These are phyloP conservation scores for Cucurbita maxima DNA, from an alignment of 306 rosid species.

Conservation along the genomic window DNA sequence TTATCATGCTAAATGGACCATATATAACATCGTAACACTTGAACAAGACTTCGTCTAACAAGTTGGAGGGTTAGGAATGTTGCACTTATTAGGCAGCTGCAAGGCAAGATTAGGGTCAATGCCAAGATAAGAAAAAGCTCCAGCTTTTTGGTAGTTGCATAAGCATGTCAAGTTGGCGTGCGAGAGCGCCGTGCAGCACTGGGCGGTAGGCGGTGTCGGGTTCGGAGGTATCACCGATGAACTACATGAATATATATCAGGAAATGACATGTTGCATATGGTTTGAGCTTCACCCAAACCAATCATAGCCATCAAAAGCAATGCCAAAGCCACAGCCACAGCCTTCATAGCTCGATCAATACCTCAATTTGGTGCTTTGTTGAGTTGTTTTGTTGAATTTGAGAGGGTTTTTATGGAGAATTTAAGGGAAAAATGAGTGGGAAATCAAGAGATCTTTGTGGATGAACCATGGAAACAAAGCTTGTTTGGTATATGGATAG, in stretches of 20 bases:
- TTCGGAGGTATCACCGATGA: constrained; percentile 37
- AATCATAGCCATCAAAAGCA: neutral
- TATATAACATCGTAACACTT: neutral
- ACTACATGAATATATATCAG: constrained; percentile 26
- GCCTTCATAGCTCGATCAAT: neutral
- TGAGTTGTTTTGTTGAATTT: neutral
- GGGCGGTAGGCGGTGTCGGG: constrained; percentile 16
- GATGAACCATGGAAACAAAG: neutral
- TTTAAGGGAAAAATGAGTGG: neutral
- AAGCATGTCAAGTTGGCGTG: constrained; percentile 36
- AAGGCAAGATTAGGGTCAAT: constrained; percentile 43
- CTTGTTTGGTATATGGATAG: no score
- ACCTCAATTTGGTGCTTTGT: no score
- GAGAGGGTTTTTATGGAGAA: neutral
- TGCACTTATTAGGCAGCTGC: constrained; percentile 42
- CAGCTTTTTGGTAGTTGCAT: constrained; percentile 33
- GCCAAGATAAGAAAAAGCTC: constrained; percentile 38
- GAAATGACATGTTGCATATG: constrained; percentile 34
- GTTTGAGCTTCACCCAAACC: constrained; percentile 9
- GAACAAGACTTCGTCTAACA: constrained; percentile 10
- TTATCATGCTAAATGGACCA: neutral
- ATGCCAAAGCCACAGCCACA: neutral
- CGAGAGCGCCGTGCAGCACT: constrained; percentile 27
- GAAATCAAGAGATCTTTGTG: neutral
- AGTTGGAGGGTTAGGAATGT: constrained; percentile 27